Percentiles rank a stretch among this genome's conserved stretches.
Evolutionary conservation across 2,329 filamentous ascomycete species (phyloP).

Genomic region (Calonectria multiphialidica): DNA sequence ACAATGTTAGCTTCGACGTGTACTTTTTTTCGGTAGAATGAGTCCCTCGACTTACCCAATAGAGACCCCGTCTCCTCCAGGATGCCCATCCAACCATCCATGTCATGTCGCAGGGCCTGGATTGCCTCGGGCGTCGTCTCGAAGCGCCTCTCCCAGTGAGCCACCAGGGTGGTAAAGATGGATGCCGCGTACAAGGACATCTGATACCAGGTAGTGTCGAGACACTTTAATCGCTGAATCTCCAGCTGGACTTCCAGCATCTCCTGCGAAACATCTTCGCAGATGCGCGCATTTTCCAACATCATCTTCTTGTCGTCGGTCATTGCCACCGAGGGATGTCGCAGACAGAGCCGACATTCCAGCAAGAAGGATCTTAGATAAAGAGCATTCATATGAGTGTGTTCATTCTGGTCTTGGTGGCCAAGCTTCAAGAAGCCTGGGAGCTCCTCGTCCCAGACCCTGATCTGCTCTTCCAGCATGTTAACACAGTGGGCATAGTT

Average conservation of each 20-base stretch:
- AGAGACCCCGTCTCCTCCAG: conserved; percentile 75
- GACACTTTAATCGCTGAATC: conserved; percentile 72
- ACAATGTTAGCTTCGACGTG: conserved; percentile 28
- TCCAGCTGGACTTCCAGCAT: conserved; percentile 72
- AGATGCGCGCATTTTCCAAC: conserved; percentile 73
- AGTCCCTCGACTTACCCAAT: conserved; percentile 66
- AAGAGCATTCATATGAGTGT: conserved; percentile 64
- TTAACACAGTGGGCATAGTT: conserved; percentile 74
- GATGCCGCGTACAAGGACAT: conserved; percentile 79
- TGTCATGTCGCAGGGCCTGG: conserved; percentile 71
- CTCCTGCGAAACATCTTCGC: conserved; percentile 73
- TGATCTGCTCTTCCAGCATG: conserved; percentile 73
- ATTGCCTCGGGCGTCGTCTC: conserved; percentile 70
- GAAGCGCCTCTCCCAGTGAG: conserved; percentile 75
- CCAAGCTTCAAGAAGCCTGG: conserved; percentile 70
- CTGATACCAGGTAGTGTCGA: conserved; percentile 85
- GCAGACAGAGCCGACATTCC: conserved; percentile 70
- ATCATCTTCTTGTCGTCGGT: conserved; percentile 66
- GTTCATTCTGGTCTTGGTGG: conserved; percentile 52
- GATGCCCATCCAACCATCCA: conserved; percentile 77
- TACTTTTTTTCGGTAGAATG: background rate
- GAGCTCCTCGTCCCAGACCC: conserved; percentile 72
- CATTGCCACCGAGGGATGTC: conserved; percentile 72
- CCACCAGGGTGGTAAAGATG: conserved; percentile 79
- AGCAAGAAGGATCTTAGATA: conserved; percentile 66